Base-by-base conservation (phyloP, 2,329 filamentous ascomycete genomes). In the Thyridium curvatum region DNA sequence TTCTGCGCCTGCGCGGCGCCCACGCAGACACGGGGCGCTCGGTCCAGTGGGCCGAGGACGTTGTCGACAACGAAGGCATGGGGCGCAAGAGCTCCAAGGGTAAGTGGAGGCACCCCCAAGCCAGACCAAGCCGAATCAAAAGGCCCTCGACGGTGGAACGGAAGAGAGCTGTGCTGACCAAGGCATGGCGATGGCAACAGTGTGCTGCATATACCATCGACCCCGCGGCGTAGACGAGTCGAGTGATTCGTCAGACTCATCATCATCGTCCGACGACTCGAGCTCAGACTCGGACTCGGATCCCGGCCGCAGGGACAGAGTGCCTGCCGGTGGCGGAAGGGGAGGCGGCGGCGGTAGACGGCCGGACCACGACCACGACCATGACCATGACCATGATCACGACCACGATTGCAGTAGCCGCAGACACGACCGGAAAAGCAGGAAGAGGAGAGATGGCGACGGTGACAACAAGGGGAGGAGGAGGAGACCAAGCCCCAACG, bases 131-230 rank as follows among this genome's bases (percentile, higher is more conserved):
- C n/a, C n/a, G n/a, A n/a, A n/a, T n/a, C n/a, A n/a, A n/a, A n/a
- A n/a, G n/a, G n/a, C n/a, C n/a, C n/a, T n/a, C n/a, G n/a, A n/a
- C n/a, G n/a, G n/a, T n/a, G n/a, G n/a, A n/a, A n/a, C n/a, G n/a
- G n/a, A n/a, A n/a, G n/a, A n/a, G n/a, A n/a, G n/a, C n/a, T n/a
- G n/a, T n/a, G n/a, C n/a, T n/a, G n/a, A n/a, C n/a, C n/a, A n/a
- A n/a, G n/a, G n/a, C n/a, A n/a, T 26, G 12, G 14, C 5, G 13
- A 18, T 21, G 15, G 14, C 18, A 18, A 42, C 45, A 94, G 93
- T 97, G n/a, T 98, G 93, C 74, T 98, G 93, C 62, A 98, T 98
- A 61, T 98, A 96, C 66, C 91, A 96, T 66, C 85, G 85, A 44
- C 82, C 88, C 7, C 85, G 84, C 49, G 77, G 73, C 10, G 80